phyloP scores from a whole-genome alignment of 2,329 filamentous ascomycete genomes.

The Botrytis fabae region DNA sequence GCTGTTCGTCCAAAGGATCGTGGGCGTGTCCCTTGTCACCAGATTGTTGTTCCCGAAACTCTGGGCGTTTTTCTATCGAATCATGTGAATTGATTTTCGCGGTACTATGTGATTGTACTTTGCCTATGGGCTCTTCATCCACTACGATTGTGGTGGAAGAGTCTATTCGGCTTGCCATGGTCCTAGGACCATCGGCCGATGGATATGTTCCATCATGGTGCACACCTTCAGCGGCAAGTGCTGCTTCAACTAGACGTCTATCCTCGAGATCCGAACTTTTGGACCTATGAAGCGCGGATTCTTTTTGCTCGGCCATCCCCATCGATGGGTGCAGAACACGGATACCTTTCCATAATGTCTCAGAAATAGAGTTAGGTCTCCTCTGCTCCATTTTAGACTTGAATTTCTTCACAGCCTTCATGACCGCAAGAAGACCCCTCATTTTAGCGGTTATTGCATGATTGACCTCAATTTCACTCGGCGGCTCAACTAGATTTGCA shows the following conservation, averaged over 20 bases:
- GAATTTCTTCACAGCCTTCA: conserved; percentile 90
- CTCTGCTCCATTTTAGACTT: conserved; percentile 68
- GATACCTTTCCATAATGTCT: conserved; percentile 58
- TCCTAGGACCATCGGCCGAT: conserved; percentile 30
- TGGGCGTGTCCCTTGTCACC: conserved; percentile 62
- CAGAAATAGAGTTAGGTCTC: conserved; percentile 54
- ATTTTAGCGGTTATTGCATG: conserved; percentile 89
- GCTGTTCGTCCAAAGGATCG: conserved; percentile 60
- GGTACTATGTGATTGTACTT: conserved; percentile 2
- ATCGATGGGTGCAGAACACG: conserved; percentile 54
- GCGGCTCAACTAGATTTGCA: conserved; percentile 73
- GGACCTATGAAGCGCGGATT: conserved; percentile 42
- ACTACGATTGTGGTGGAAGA: conserved; percentile 21
- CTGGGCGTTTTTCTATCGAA: neutral
- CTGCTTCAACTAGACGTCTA: conserved; percentile 49
- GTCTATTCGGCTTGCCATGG: conserved; percentile 21
- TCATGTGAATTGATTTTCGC: conserved; percentile 27
- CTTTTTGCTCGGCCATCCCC: conserved; percentile 46
- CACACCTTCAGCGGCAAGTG: conserved; percentile 54
- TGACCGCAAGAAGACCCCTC: conserved; percentile 67
- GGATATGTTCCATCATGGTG: conserved; percentile 46
- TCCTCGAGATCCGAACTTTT: conserved; percentile 54
- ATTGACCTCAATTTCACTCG: conserved; percentile 87
- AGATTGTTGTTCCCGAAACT: conserved; percentile 34
- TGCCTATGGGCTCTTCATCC: conserved; percentile 9